These are phyloP conservation scores for Psidium friedrichsthalianum DNA, from an alignment of 345 rosid genomes.

Conservation along the genomic window DNA sequence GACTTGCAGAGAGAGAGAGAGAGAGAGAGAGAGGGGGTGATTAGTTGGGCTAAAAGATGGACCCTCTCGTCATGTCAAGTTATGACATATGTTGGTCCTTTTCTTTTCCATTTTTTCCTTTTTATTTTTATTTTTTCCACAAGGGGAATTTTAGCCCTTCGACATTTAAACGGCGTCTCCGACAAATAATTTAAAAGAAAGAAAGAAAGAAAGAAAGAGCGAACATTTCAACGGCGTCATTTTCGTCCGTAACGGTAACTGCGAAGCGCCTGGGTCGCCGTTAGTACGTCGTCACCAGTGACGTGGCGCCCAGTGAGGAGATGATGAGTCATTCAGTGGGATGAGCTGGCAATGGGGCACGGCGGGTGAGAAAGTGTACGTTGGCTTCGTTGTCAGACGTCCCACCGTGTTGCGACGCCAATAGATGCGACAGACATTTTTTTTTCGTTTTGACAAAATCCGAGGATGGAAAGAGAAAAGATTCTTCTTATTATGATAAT, in stretches of 20 bases:
- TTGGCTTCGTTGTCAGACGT: background rate
- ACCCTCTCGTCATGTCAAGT: background rate
- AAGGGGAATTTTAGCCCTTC: background rate
- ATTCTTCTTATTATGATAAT: background rate
- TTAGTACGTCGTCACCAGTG: background rate
- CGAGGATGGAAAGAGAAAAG: background rate
- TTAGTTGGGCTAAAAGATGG: background rate
- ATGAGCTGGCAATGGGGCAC: background rate
- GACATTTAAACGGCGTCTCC: background rate
- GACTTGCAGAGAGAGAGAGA: background rate
- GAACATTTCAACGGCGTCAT: background rate
- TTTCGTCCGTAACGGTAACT: background rate
- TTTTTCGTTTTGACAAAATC: background rate
- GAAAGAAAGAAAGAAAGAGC: too few species aligned
- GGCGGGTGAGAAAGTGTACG: background rate
- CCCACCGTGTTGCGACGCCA: background rate
- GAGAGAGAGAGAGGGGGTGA: background rate
- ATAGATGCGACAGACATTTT: background rate
- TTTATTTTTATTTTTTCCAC: background rate
- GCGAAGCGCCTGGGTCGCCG: background rate
- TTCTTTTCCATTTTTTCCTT: background rate
- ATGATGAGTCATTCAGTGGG: background rate
- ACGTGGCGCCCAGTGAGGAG: background rate
- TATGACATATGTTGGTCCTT: background rate
- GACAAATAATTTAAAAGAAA: too few species aligned